Conservation (phyloP, 2,329 filamentous ascomycete genomes). For the Pyricularia pennisetigena region DNA sequence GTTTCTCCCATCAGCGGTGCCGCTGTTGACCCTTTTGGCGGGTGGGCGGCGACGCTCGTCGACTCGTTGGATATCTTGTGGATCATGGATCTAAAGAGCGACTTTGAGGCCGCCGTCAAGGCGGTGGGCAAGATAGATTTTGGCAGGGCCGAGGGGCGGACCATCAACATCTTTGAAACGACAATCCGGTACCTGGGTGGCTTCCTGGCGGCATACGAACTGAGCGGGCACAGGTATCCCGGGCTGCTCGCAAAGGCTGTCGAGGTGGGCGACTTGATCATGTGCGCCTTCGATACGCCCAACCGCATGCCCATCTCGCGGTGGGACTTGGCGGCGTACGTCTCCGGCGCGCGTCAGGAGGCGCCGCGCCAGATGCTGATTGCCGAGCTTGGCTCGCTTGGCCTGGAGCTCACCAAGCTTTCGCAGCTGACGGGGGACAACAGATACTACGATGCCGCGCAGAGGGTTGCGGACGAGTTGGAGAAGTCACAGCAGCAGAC, state of each 20-base stretch:
- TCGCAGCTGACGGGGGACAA: conserved; percentile 51
- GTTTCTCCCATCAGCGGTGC: conserved; percentile 44
- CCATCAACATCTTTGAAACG: conserved; percentile 26
- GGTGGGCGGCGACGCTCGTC: conserved; percentile 45
- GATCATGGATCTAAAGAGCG: conserved; percentile 44
- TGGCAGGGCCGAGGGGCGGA: conserved; percentile 24
- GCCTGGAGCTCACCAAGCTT: conserved; percentile 54
- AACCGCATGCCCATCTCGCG: conserved; percentile 55
- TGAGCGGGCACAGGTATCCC: conserved; percentile 31
- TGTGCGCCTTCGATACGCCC: conserved; percentile 57
- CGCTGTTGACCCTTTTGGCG: conserved; percentile 48
- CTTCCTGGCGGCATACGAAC: conserved; percentile 18
- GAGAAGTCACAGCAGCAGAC: conserved; percentile 43
- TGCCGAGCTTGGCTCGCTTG: conserved; percentile 47
- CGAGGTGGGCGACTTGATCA: conserved; percentile 54
- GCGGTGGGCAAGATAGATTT: conserved; percentile 37
- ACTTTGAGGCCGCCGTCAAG: conserved; percentile 39
- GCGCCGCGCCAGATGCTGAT: conserved; percentile 26
- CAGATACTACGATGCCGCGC: conserved; percentile 51
- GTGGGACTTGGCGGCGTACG: conserved; percentile 46
- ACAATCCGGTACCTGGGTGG: conserved; percentile 22
- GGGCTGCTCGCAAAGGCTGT: conserved; percentile 50
- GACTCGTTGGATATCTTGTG: conserved; percentile 43
- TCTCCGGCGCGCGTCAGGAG: conserved; percentile 30
- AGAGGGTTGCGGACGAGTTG: conserved; percentile 46